Percentiles rank a stretch among this genome's conserved stretches.
Evolutionary conservation across 2,329 filamentous ascomycete species (phyloP).

Genomic region (Canariomyces notabilis): DNA sequence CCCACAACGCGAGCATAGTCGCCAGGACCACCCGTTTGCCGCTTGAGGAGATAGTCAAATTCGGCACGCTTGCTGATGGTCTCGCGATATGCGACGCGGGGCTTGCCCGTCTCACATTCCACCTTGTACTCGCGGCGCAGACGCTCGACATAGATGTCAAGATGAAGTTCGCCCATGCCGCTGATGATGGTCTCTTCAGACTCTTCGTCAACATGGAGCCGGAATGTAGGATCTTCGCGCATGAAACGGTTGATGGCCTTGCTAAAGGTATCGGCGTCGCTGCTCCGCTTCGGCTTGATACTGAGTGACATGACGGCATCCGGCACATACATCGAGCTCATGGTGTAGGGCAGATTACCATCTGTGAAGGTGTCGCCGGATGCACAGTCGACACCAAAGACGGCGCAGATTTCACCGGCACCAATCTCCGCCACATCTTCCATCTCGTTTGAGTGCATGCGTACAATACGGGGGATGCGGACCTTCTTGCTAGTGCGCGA

Average conservation of each 20-base stretch:
- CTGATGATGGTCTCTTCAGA: slow-evolving; percentile 96
- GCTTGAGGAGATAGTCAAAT: slow-evolving; percentile 91
- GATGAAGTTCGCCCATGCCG: slow-evolving; percentile 94
- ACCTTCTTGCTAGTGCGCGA: slow-evolving; percentile 93
- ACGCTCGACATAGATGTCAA: slow-evolving; percentile 96
- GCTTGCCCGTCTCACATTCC: slow-evolving; percentile 91
- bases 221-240: slow-evolving; percentile 95
- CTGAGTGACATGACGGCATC: slow-evolving; percentile 97
- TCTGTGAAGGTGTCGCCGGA: slow-evolving; percentile 98
- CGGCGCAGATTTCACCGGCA: slow-evolving; percentile 95
- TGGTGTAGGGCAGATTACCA: slow-evolving; percentile 83
- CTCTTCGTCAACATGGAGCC: slow-evolving; percentile 86
- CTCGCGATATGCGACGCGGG: slow-evolving; percentile 94
- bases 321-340: slow-evolving; percentile 97
- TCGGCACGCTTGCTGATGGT: slow-evolving; percentile 75
- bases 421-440: slow-evolving; percentile 91
- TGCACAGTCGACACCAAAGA: slow-evolving; percentile 96
- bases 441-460: slow-evolving; percentile 99
- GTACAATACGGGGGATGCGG: slow-evolving; percentile 92
- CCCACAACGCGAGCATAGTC: slow-evolving; percentile 92
- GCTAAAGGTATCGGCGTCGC: slow-evolving; percentile 88
- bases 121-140: slow-evolving; percentile 96
- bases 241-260: slow-evolving; percentile 99
- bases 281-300: slow-evolving; percentile 91
- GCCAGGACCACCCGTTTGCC: slow-evolving; percentile 91